These are phyloP conservation scores for Fusarium chuoi DNA, from an alignment of 2,329 filamentous ascomycete species.

Conservation along the genomic window DNA sequence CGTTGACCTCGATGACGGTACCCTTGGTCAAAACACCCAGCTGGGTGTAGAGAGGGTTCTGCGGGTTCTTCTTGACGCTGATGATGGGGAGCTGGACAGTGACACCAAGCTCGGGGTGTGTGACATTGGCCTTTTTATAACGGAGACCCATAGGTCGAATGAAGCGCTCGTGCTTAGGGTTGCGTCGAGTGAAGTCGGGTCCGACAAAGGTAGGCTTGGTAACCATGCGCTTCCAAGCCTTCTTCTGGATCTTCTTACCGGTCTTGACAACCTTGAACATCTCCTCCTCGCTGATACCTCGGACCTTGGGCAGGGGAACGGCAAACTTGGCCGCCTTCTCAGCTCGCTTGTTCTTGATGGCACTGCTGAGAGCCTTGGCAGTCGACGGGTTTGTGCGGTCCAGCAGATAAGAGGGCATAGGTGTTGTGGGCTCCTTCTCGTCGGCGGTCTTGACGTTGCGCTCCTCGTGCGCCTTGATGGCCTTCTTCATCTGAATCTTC, in stretches of 20 bases:
- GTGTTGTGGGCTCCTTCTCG: conserved; percentile 80
- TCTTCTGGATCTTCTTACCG: conserved; percentile 92
- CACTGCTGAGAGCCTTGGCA: conserved; percentile 78
- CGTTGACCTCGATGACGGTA: conserved; percentile 87
- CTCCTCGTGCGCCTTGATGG: conserved; percentile 94
- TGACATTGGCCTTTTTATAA: conserved; percentile 65
- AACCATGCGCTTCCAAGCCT: conserved; percentile 78
- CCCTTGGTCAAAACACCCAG: conserved; percentile 90
- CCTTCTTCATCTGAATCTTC: conserved; percentile 98
- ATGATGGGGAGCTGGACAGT: conserved; percentile 89
- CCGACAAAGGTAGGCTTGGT: conserved; percentile 80
- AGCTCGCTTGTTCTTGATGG: conserved; percentile 94
- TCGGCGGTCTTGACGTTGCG: conserved; percentile 91
- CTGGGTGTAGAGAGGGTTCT: conserved; percentile 91
- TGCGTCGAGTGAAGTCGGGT: conserved; percentile 86
- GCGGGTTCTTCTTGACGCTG: conserved; percentile 73
- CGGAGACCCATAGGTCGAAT: conserved; percentile 62
- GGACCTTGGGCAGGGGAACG: conserved; percentile 92
- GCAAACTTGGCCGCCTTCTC: conserved; percentile 95
- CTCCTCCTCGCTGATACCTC: conserved; percentile 91
- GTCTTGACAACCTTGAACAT: conserved; percentile 98
- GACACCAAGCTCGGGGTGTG: conserved; percentile 82
- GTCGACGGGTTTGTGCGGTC: conserved; percentile 74
- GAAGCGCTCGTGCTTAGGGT: conserved; percentile 78
- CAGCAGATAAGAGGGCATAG: conserved; percentile 91